Conservation (phyloP, 805 yeast genomes). For the Ogataea trehalophila region DNA sequence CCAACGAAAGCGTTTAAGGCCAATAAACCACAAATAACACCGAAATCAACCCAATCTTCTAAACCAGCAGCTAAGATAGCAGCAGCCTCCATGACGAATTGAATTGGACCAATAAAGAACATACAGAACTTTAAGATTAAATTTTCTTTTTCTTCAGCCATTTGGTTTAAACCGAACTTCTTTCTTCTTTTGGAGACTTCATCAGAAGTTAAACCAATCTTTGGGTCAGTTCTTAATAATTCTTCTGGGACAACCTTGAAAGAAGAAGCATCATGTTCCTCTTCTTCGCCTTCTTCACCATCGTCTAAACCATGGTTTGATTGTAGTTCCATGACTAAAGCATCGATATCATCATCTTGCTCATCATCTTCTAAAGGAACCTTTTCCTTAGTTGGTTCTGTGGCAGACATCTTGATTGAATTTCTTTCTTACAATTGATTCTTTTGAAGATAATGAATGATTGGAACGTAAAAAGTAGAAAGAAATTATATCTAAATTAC, state of each 20-base stretch:
- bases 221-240: conserved; percentile 73
- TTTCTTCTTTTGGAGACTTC: conserved; percentile 78
- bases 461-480: background rate
- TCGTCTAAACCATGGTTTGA: conserved; percentile 47
- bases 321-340: conserved; percentile 71
- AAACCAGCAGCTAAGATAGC: conserved; percentile 92
- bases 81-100: conserved; percentile 95
- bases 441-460: background rate
- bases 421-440: background rate
- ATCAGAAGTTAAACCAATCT: conserved; percentile 66
- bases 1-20: conserved; percentile 83
- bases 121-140: conserved; percentile 66
- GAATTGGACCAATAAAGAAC: conserved; percentile 92
- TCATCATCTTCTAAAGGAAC: conserved; percentile 36
- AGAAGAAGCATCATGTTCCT: conserved; percentile 42
- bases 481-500: background rate
- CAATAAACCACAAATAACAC: conserved; percentile 82
- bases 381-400: conserved; percentile 25
- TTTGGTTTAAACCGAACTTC: conserved; percentile 83
- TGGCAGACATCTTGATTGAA: conserved; percentile 13
- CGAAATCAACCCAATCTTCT: conserved; percentile 95
- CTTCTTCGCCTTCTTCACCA: conserved; percentile 46
- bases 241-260: conserved; percentile 82
- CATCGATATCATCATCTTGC: conserved; percentile 63
- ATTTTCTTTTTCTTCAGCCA: conserved; percentile 83